Base-by-base conservation (phyloP, 495 filamentous ascomycete genomes). In the Schizothecium vesticola region DNA sequence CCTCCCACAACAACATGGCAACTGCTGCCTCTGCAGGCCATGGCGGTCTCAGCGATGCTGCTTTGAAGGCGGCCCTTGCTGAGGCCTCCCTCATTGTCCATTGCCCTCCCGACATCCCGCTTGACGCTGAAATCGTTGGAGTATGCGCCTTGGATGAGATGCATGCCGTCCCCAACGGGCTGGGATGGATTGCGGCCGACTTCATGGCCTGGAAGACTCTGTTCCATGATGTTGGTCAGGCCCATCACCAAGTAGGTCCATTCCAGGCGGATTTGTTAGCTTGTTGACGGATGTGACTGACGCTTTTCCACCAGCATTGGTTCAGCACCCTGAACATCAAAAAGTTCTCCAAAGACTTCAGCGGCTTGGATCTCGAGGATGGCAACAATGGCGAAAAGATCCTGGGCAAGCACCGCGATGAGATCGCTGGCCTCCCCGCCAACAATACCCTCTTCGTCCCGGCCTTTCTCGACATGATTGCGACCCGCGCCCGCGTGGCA, bases 161-260 rank as follows among this genome's bases (percentile, higher is more conserved):
- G 1, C 57, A 72, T 56, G 71, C 75, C 1, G 67, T 66, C 24
- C 68, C 55, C 24, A 57, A 72, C 51, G 70, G 75, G 29, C 75
- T 78, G 16, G 80, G 73, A 43, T 82, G 78, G 77, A 77, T 79
- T 22, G 72, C 77, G 6, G 63, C 71, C 28, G 79, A 82, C 65
- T 81, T 80, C 61, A 55, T 82, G 10, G 69, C 67, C 0, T 82
- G 75, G 69, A 79, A 78, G 70, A 59, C 70, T 12, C 74, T 78
- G 9, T 73, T 80, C 61, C 43, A 73, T n/a, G 63, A 66, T 6
- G 71, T 78, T 43, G 72, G 72, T 19, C n/a, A 69, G 1, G 63
- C 23, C 3, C 11, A 16, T 5, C 25, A 33, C 5, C 72, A 76
- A 68, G 74, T 73, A 11, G 26, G 70, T 69, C 3, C 21, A 60